phyloP scores from a whole-genome alignment of 2,329 filamentous ascomycete genomes.

The Cercospora brassicicola region DNA sequence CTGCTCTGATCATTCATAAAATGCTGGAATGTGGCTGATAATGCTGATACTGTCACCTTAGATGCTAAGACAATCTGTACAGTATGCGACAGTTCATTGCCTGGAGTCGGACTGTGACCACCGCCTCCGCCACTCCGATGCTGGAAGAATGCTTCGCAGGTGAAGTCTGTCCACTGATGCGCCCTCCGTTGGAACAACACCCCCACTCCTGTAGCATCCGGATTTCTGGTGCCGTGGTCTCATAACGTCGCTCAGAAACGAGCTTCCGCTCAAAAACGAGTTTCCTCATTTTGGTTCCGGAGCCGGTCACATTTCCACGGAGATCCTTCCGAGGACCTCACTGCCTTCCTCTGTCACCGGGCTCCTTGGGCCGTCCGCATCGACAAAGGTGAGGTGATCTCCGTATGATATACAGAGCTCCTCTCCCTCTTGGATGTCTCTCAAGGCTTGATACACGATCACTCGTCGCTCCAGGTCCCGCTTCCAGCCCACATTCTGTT shows the following conservation, averaged over 20 bases:
- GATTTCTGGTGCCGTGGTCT: neutral
- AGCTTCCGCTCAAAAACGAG: neutral
- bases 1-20: neutral
- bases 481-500: slow-evolving; percentile 59
- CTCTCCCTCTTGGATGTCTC: slow-evolving; percentile 54
- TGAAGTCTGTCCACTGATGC: neutral
- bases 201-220: neutral
- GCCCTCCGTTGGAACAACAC: neutral
- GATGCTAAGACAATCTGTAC: neutral
- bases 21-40: neutral
- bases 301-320: neutral
- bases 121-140: neutral
- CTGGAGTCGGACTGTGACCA: neutral
- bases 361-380: slow-evolving; percentile 40
- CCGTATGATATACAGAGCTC: slow-evolving; percentile 58
- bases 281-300: neutral
- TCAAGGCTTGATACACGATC: slow-evolving; percentile 52
- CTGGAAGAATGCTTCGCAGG: neutral
- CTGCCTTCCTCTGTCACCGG: slow-evolving; percentile 38
- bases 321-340: slow-evolving; percentile 44
- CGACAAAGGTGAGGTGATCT: slow-evolving; percentile 49
- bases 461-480: slow-evolving; percentile 49
- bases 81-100: neutral
- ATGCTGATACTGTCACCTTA: neutral
- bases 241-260: neutral